These are phyloP conservation scores for Paraphoma sp. DNA, from an alignment of 2,329 filamentous ascomycete genomes.

Conservation along the genomic window DNA sequence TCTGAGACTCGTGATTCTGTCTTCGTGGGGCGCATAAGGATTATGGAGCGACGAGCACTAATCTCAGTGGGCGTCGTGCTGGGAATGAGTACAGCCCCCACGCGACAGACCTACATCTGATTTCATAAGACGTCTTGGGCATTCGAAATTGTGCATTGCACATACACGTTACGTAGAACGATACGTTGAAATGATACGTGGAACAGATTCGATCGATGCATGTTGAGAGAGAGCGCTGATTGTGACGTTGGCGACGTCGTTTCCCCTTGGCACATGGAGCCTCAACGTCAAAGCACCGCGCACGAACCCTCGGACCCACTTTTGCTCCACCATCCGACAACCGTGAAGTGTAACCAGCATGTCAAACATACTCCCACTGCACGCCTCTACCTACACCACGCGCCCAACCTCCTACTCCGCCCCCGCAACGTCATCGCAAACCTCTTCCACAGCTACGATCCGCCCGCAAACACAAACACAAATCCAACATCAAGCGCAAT, in stretches of 20 bases:
- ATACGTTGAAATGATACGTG: no score
- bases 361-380: constrained; percentile 30
- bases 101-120: no score
- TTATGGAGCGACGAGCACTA: no score
- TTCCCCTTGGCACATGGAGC: constrained; percentile 16
- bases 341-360: constrained; percentile 17
- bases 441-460: constrained; percentile 8
- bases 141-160: no score
- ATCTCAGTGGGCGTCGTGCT: no score
- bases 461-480: constrained; percentile 9
- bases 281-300: constrained; percentile 15
- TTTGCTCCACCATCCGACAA: constrained; percentile 19
- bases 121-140: no score
- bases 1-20: no score
- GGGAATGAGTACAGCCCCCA: no score
- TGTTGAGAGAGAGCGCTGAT: background rate
- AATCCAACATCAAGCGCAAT: constrained; percentile 8
- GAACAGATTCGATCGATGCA: no score
- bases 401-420: constrained; percentile 16
- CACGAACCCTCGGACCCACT: constrained; percentile 30
- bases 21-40: no score
- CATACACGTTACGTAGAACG: no score
- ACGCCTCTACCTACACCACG: constrained; percentile 14
- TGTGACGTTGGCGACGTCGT: background rate
- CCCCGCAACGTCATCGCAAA: constrained; percentile 4